Conservation (phyloP, 2,329 filamentous ascomycete species). For the Cladosporium sp. region DNA sequence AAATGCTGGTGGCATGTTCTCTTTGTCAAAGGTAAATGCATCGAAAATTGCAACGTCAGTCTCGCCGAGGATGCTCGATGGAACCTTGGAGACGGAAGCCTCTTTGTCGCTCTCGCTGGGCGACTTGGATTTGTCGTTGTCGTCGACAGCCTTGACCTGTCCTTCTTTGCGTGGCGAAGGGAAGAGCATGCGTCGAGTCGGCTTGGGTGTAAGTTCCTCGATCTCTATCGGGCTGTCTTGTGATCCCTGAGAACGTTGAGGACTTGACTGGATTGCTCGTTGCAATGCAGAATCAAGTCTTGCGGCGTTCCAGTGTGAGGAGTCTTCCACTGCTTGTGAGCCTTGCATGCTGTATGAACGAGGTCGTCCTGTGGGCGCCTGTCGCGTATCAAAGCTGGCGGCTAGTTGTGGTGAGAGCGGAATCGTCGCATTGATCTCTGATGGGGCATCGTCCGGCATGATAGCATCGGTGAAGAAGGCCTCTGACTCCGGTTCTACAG, state of each 20-base stretch:
- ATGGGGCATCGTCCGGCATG: constrained; percentile 21
- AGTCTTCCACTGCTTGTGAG: constrained; percentile 24
- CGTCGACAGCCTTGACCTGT: constrained; percentile 58
- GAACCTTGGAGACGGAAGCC: neutral
- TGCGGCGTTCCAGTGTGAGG: constrained; percentile 27
- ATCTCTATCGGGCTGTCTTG: constrained; percentile 48
- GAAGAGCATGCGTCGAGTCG: constrained; percentile 69
- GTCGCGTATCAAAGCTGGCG: neutral
- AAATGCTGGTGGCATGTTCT: constrained; percentile 48
- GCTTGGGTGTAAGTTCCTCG: constrained; percentile 53
- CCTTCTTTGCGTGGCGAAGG: constrained; percentile 68
- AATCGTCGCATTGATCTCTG: neutral
- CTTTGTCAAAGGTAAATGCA: constrained; percentile 50
- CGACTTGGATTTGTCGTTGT: constrained; percentile 41
- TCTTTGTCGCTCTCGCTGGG: neutral
- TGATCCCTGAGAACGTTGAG: constrained; percentile 47
- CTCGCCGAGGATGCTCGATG: constrained; percentile 11
- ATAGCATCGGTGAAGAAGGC: constrained; percentile 29
- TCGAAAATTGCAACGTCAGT: constrained; percentile 28
- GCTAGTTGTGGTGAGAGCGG: neutral
- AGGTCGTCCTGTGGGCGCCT: constrained; percentile 33
- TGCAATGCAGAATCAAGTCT: constrained; percentile 38
- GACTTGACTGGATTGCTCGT: constrained; percentile 59
- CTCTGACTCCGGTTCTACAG: constrained; percentile 28
- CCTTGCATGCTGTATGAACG: constrained; percentile 48